Base-by-base conservation (phyloP, 31 red algal genomes). In the Endocladia muricata region DNA sequence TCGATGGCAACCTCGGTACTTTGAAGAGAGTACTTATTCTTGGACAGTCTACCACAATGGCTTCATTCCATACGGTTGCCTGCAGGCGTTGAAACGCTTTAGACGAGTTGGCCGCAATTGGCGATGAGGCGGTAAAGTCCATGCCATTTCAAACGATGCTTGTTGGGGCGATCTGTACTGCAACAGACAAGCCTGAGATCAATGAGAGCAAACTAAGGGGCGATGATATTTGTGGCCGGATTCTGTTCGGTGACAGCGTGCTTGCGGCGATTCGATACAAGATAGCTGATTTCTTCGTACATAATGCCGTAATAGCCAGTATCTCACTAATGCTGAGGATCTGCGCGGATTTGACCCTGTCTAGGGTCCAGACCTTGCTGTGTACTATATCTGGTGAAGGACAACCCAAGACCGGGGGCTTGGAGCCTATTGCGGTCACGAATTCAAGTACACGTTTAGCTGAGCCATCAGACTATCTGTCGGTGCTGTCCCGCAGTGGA, bases 121-220 rank as follows among this genome's bases (percentile, higher is more conserved):
- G 68, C 68, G 23, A 39, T 37, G 36, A 78, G 37, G 31, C 55
- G 55, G 56, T 31, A 78, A 9, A 58, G 74, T 19, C 74, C 74
- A 22, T 30, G 19, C 74, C 74, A 78, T 9, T 38, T 64, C 9
- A 78, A 64, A 2, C 56, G 55, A 15, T 64, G 74, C 31, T 78
- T 78, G 1, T 78, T 55, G 51, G 33, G 57, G 1, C 56, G 55
- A 22, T 78, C 22, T 3, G 3, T 26, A 39, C 57, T 31, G 7
- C 48, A 30, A 15, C 74, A 49, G 11, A 44, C 15, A 8, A 64
- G 37, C 3, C 62, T 1, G 33, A 78, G 43, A 25, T 25, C 0
- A 8, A 21, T 13, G 65, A 44, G 32, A 25, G n/a, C 74, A 19
- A 64, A 51, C 9, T 2, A 35, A 11, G 32, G 74, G 3, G 4